Conservation (phyloP, 805 yeast genomes). For the Cyberlindnera nakhonratchasimensis region DNA sequence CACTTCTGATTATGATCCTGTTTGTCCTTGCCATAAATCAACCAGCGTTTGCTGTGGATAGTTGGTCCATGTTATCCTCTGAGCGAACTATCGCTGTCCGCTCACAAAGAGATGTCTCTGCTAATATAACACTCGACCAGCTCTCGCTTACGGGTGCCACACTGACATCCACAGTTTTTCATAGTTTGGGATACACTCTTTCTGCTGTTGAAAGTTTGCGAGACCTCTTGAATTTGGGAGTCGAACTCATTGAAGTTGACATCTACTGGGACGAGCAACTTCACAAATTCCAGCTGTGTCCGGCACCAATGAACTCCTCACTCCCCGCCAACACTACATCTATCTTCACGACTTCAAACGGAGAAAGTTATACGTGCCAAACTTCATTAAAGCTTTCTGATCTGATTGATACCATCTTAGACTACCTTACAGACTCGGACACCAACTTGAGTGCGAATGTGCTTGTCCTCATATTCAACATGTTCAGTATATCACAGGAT, state of each 20-base stretch:
- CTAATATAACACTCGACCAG: conserved; percentile 39
- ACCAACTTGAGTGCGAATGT: conserved; percentile 44
- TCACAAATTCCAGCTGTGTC: conserved; percentile 54
- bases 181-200: conserved; percentile 31
- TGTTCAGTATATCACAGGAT: conserved; percentile 23
- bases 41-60: too few relatives aligned
- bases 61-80: conserved; percentile 3
- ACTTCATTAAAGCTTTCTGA: conserved; percentile 26
- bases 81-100: conserved; percentile 11
- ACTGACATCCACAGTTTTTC: conserved; percentile 32
- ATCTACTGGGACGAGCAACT: conserved; percentile 51
- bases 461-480: conserved; percentile 38
- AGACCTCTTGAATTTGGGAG: conserved; percentile 43
- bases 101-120: conserved; percentile 43
- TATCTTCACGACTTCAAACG: conserved; percentile 14
- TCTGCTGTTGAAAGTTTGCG: conserved; percentile 35
- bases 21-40: background rate
- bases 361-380: conserved; percentile 21
- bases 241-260: conserved; percentile 47
- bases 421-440: conserved; percentile 39
- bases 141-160: conserved; percentile 39
- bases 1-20: background rate
- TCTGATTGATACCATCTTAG: conserved; percentile 30
- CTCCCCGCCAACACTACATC: conserved; percentile 4
- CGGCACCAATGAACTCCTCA: conserved; percentile 32